phyloP scores from a whole-genome alignment of 306 rosid species.

The Trifolium dubium region DNA sequence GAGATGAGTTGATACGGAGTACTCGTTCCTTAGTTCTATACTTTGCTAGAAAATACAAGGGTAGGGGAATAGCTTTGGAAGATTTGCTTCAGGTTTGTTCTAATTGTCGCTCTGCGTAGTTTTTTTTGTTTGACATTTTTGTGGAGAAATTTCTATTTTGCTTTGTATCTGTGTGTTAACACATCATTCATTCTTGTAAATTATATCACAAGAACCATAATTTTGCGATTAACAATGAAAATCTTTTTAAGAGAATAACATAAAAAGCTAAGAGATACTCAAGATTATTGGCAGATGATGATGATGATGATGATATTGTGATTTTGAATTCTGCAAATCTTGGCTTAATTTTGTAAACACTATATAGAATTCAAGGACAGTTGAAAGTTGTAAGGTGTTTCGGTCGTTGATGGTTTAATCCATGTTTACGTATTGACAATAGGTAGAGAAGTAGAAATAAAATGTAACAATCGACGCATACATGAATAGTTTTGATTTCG shows the following conservation, averaged over 20 bases:
- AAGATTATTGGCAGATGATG: background rate
- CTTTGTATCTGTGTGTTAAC: slow-evolving; percentile 16
- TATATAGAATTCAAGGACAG: slow-evolving; percentile 2
- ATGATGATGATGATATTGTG: background rate
- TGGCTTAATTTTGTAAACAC: slow-evolving; percentile 2
- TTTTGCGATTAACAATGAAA: slow-evolving; percentile 10
- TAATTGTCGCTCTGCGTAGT: slow-evolving; percentile 8
- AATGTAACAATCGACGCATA: background rate
- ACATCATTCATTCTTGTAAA: background rate
- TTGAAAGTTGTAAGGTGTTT: slow-evolving; percentile 4
- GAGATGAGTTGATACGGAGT: slow-evolving; percentile 79
- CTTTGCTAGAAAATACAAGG: slow-evolving; percentile 78
- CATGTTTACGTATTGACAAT: slow-evolving; percentile 32
- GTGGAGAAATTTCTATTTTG: slow-evolving; percentile 11
- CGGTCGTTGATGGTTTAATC: slow-evolving; percentile 32
- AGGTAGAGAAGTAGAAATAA: slow-evolving; percentile 3
- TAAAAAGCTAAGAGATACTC: slow-evolving; percentile 9
- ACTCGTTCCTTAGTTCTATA: slow-evolving; percentile 73
- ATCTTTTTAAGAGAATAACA: slow-evolving; percentile 29
- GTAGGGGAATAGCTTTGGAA: slow-evolving; percentile 74
- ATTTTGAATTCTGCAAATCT: background rate
- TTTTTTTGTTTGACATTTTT: slow-evolving; percentile 11
- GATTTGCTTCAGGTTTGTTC: slow-evolving; percentile 86
- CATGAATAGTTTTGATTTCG: background rate
- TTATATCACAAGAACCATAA: slow-evolving; percentile 26